Conservation (phyloP, 2,329 filamentous ascomycete species). For the Phyllosticta paracitricarpa region DNA sequence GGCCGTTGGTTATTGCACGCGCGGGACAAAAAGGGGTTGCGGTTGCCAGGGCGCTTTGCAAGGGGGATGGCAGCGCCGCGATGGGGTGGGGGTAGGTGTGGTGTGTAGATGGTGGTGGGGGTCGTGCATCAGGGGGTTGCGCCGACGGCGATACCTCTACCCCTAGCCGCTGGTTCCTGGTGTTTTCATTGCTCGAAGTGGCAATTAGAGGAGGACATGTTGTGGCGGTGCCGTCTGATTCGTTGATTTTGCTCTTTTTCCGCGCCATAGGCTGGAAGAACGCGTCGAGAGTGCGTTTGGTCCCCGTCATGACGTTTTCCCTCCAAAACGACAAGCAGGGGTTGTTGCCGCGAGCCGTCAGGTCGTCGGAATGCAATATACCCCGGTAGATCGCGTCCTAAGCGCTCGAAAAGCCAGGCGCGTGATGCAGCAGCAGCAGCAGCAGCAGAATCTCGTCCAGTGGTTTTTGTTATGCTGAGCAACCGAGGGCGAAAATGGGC, state of each 20-base stretch:
- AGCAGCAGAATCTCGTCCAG: background rate
- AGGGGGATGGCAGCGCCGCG: conserved; percentile 35
- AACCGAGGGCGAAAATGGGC: background rate
- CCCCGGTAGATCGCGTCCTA: background rate
- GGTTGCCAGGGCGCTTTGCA: conserved; percentile 30
- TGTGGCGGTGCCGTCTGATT: background rate
- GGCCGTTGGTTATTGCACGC: conserved; percentile 52
- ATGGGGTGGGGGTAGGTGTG: conserved; percentile 44
- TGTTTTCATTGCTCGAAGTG: background rate
- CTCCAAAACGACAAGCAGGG: background rate
- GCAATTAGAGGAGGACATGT: background rate
- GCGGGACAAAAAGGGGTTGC: conserved; percentile 43
- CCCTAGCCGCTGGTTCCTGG: conserved; percentile 12
- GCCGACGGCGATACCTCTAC: conserved; percentile 32
- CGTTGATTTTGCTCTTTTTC: background rate
- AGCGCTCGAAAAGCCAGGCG: background rate
- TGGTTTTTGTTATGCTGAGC: background rate
- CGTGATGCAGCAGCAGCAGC: background rate
- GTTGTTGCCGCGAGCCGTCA: background rate
- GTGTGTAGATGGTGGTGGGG: conserved; percentile 31
- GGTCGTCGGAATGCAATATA: background rate
- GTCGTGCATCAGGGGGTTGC: background rate
- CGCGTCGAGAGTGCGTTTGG: conserved; percentile 56
- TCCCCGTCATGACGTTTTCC: conserved; percentile 14
- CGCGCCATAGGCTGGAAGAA: conserved; percentile 51